These are phyloP conservation scores for Bremia lactucae DNA, from an alignment of 352 stramenopile genomes.

Conservation along the genomic window DNA sequence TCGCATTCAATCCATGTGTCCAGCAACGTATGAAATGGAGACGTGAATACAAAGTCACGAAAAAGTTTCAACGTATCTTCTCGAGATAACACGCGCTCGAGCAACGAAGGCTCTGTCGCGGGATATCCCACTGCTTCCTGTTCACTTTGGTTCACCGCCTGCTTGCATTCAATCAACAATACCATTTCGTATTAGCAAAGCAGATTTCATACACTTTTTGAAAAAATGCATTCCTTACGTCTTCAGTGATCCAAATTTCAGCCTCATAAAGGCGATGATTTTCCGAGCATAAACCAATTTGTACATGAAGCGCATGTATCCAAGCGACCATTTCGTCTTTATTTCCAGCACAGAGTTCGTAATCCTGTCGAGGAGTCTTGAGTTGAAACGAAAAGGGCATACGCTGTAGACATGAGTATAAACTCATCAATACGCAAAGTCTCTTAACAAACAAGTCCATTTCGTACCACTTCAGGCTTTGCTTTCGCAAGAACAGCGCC, in stretches of 20 bases:
- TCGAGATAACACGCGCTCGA: slow-evolving; percentile 55
- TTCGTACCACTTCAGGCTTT: slow-evolving; percentile 60
- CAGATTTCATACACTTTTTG: neutral
- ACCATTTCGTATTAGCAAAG: neutral
- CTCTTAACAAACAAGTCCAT: slow-evolving; percentile 1
- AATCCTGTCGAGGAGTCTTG: slow-evolving; percentile 56
- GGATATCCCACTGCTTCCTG: slow-evolving; percentile 32
- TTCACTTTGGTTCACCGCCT: slow-evolving; percentile 57
- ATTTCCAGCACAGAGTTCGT: slow-evolving; percentile 65
- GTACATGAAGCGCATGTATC: slow-evolving; percentile 71
- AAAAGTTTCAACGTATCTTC: slow-evolving; percentile 77
- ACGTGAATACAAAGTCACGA: slow-evolving; percentile 62
- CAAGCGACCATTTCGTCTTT: slow-evolving; percentile 77
- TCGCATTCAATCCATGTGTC: slow-evolving; percentile 84
- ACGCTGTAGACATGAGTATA: slow-evolving; percentile 18
- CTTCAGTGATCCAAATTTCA: slow-evolving; percentile 79
- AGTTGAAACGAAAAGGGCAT: slow-evolving; percentile 72
- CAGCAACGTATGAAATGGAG: slow-evolving; percentile 47
- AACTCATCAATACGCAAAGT: neutral
- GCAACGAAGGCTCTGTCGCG: slow-evolving; percentile 40
- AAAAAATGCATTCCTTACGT: slow-evolving; percentile 28
- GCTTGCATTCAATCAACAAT: neutral
- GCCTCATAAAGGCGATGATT: slow-evolving; percentile 74
- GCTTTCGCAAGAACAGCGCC: slow-evolving; percentile 65
- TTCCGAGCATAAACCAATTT: slow-evolving; percentile 70